A percentile compares a stretch with the other conserved stretches of the same genome.
Evolutionary conservation across 352 stramenopile species (phyloP).

Genomic region (Pythium dissimile): DNA sequence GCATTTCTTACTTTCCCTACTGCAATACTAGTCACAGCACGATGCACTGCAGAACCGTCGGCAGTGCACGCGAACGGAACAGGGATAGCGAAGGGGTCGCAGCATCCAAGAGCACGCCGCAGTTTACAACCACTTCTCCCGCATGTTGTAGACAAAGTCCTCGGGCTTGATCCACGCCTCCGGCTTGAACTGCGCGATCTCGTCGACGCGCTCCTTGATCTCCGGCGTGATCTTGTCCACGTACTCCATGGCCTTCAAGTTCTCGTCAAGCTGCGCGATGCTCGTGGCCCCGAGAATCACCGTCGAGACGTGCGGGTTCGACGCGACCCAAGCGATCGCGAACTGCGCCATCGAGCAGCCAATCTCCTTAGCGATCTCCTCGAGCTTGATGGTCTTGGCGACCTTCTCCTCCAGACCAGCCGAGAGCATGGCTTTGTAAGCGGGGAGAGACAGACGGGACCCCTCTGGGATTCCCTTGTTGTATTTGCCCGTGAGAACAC

Average conservation of each 20-base stretch:
- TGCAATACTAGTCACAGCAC: too few relatives aligned
- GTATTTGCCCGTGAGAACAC: constrained; percentile 67
- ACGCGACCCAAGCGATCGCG: constrained; percentile 47
- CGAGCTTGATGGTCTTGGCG: constrained; percentile 41
- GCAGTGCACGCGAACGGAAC: too few relatives aligned
- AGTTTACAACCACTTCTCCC: constrained; percentile 20
- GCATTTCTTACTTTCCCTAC: too few relatives aligned
- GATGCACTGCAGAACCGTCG: too few relatives aligned
- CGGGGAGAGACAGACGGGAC: constrained; percentile 48
- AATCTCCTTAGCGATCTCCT: constrained; percentile 56
- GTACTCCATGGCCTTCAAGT: constrained; percentile 40
- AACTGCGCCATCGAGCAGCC: constrained; percentile 58
- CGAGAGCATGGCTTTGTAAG: constrained; percentile 50
- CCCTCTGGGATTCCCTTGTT: constrained; percentile 43
- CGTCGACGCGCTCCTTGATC: constrained; percentile 42
- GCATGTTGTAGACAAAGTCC: constrained; percentile 22
- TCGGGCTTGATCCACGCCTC: constrained; percentile 24
- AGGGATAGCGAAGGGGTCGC: too few relatives aligned
- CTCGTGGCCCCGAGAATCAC: constrained; percentile 59
- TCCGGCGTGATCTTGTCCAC: constrained; percentile 44
- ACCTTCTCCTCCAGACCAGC: constrained; percentile 51
- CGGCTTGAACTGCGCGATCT: constrained; percentile 37
- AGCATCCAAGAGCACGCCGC: not conserved
- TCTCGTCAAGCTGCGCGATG: constrained; percentile 45
- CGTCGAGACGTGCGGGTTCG: constrained; percentile 53